Percentiles rank a stretch among this genome's conserved stretches.
phyloP scores from a whole-genome alignment of 2,329 filamentous ascomycete genomes.

The Botrytis fragariae region DNA sequence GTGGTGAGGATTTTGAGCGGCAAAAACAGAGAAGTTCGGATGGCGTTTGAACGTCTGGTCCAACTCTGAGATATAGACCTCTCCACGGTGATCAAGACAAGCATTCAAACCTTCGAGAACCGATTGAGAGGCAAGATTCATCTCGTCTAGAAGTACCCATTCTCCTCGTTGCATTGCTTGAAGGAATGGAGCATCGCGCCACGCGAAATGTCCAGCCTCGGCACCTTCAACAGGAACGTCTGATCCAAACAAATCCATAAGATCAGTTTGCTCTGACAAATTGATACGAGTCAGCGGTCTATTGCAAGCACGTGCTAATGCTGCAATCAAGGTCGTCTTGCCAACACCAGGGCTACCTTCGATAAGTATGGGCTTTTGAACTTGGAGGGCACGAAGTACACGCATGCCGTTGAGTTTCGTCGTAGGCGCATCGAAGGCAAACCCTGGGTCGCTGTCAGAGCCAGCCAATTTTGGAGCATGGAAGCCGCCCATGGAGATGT shows the following conservation, averaged over 20 bases:
- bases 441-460: conserved; percentile 55
- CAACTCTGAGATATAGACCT: conserved; percentile 92
- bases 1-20: conserved; percentile 95
- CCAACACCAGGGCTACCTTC: conserved; percentile 98
- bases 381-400: conserved; percentile 82
- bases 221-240: conserved; percentile 95
- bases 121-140: conserved; percentile 97
- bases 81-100: conserved; percentile 91
- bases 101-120: conserved; percentile 95
- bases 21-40: conserved; percentile 88
- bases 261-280: conserved; percentile 92
- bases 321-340: conserved; percentile 90
- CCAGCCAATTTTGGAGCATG: conserved; percentile 54
- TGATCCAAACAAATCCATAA: conserved; percentile 96
- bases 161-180: conserved; percentile 95
- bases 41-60: conserved; percentile 92
- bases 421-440: conserved; percentile 85
- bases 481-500: conserved; percentile 73
- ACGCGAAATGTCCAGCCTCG: conserved; percentile 84
- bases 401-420: conserved; percentile 88
- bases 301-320: conserved; percentile 76
- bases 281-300: conserved; percentile 90
- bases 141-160: conserved; percentile 96
- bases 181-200: conserved; percentile 93
- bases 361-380: conserved; percentile 86